phyloP scores from a whole-genome alignment of 768 basidiomycete genomes.

The Pulveroboletus sp. region DNA sequence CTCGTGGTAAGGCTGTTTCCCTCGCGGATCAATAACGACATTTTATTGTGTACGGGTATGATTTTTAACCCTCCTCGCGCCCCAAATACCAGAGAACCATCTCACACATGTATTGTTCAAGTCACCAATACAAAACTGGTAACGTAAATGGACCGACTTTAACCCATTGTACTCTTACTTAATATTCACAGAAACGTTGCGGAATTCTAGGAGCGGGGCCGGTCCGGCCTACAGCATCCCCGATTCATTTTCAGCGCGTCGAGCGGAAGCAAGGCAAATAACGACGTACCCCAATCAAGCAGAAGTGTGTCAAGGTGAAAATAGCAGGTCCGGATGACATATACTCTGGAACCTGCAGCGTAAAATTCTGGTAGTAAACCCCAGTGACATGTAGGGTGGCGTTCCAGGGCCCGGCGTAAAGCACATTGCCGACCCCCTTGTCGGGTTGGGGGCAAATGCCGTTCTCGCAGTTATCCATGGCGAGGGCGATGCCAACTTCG shows the following conservation, averaged over 20 bases:
- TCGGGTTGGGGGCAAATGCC: conserved; percentile 23
- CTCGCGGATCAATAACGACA: no score
- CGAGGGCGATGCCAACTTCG: conserved; percentile 32
- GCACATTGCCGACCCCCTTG: conserved; percentile 21
- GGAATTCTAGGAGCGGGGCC: conserved; percentile 26
- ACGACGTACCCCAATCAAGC: conserved; percentile 27
- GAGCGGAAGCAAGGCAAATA: not conserved
- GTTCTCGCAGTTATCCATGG: conserved; percentile 18
- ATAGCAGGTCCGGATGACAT: conserved; percentile 20
- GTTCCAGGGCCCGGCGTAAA: conserved; percentile 29
- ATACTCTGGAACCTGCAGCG: conserved; percentile 13
- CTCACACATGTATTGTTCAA: not conserved
- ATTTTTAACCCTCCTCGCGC: no score
- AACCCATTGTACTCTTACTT: not conserved
- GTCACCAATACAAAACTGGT: not conserved
- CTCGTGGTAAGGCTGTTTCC: no score
- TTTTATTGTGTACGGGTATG: no score
- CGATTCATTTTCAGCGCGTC: not conserved
- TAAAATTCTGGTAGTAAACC: conserved; percentile 30
- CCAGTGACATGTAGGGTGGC: conserved; percentile 16
- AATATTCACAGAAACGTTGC: conserved; percentile 23
- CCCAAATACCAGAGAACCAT: no score
- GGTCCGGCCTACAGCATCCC: conserved; percentile 18
- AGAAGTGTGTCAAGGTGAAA: conserved; percentile 29
- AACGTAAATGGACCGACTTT: no score